Percentiles rank a stretch among this genome's conserved stretches.
phyloP scores from a whole-genome alignment of 331 rosid species.

The Malus hybrid region DNA sequence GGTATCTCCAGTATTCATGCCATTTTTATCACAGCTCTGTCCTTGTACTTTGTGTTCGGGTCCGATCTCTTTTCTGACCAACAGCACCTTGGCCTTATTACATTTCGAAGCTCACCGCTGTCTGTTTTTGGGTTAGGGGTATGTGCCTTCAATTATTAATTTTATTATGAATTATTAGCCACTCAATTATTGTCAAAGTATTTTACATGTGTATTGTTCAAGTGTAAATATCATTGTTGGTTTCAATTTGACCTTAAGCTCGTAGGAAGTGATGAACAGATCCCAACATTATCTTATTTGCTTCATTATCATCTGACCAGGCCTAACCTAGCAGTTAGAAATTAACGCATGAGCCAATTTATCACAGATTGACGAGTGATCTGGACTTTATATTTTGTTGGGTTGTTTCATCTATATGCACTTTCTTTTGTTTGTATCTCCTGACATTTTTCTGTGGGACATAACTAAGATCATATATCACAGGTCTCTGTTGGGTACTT shows the following conservation, averaged over 20 bases:
- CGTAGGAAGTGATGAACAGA: neutral
- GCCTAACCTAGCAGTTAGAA: neutral
- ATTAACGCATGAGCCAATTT: neutral
- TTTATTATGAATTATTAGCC: neutral
- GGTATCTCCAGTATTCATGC: conserved; percentile 59
- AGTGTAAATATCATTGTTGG: neutral
- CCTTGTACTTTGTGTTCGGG: conserved; percentile 53
- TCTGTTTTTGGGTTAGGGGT: conserved; percentile 54
- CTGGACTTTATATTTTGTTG: neutral
- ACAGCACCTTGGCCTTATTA: conserved; percentile 31
- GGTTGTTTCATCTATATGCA: neutral
- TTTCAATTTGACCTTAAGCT: neutral
- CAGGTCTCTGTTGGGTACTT: conserved; percentile 55
- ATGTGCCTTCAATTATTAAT: neutral
- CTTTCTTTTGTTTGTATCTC: neutral
- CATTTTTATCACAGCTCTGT: conserved; percentile 40
- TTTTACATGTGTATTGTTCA: neutral
- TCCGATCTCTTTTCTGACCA: conserved; percentile 63
- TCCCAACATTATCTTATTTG: neutral
- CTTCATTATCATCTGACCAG: neutral
- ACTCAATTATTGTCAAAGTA: neutral
- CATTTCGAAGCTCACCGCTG: conserved; percentile 44
- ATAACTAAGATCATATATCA: neutral
- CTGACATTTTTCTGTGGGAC: neutral
- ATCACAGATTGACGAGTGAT: neutral